Conservation (phyloP, 805 yeast genomes). For the Nakazawaea pomicola region DNA sequence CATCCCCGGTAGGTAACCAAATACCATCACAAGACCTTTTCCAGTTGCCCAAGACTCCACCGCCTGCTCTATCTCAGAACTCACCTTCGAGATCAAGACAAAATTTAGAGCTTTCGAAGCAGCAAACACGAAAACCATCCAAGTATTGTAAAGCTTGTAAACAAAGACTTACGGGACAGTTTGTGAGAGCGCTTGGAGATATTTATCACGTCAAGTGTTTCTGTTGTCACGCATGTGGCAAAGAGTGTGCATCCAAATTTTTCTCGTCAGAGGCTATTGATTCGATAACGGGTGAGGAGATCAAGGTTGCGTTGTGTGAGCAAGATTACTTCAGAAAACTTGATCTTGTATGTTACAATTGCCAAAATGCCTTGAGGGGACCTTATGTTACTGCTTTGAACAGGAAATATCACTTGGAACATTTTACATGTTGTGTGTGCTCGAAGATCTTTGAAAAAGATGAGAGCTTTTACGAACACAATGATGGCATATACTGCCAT, state of each 20-base stretch:
- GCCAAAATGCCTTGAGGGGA: slow-evolving; percentile 83
- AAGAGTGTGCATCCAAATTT: slow-evolving; percentile 78
- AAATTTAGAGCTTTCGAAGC: not conserved
- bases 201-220: slow-evolving; percentile 88
- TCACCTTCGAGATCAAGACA: not conserved
- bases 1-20: not conserved
- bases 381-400: slow-evolving; percentile 93
- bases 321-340: slow-evolving; percentile 85
- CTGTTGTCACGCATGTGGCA: slow-evolving; percentile 78
- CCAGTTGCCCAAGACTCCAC: not conserved
- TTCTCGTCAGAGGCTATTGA: slow-evolving; percentile 63
- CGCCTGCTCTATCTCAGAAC: not conserved
- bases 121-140: slow-evolving; percentile 18
- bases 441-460: slow-evolving; percentile 82
- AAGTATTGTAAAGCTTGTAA: slow-evolving; percentile 50
- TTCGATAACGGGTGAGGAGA: slow-evolving; percentile 26
- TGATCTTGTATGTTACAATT: slow-evolving; percentile 79
- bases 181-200: slow-evolving; percentile 77
- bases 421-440: slow-evolving; percentile 88
- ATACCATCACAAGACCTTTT: not conserved
- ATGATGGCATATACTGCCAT: slow-evolving; percentile 80
- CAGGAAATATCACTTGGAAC: slow-evolving; percentile 88
- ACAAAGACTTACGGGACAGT: slow-evolving; percentile 58
- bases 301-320: slow-evolving; percentile 72
- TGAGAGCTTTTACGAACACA: slow-evolving; percentile 88